A percentile compares a stretch with the other conserved stretches of the same genome.
phyloP scores from a whole-genome alignment of 768 basidiomycete species.

The Pholiota conissans region DNA sequence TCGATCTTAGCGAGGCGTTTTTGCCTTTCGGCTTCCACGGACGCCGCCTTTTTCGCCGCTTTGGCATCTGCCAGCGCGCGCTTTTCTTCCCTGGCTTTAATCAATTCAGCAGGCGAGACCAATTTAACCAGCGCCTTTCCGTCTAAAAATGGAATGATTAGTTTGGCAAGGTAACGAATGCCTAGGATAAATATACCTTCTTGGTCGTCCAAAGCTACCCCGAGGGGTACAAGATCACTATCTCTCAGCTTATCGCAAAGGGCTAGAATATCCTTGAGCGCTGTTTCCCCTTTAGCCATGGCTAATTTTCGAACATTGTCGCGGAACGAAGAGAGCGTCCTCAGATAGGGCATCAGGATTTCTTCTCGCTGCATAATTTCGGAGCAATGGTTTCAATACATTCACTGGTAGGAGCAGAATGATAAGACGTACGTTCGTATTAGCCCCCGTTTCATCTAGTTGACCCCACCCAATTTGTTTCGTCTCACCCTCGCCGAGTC shows the following conservation, averaged over 20 bases:
- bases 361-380: conserved; percentile 65
- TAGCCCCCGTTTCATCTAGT: conserved; percentile 42
- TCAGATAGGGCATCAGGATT: conserved; percentile 85
- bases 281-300: conserved; percentile 63
- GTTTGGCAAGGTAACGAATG: not conserved
- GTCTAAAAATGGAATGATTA: conserved; percentile 45
- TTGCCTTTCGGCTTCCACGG: conserved; percentile 60
- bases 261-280: conserved; percentile 78
- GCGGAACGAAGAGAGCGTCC: conserved; percentile 84
- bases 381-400: conserved; percentile 6
- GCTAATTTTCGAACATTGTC: conserved; percentile 85
- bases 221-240: conserved; percentile 86
- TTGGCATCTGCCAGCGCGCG: conserved; percentile 73
- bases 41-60: conserved; percentile 74
- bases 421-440: conserved; percentile 48
- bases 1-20: conserved; percentile 81
- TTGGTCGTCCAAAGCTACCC: conserved; percentile 95
- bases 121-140: conserved; percentile 95
- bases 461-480: conserved; percentile 87
- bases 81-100: conserved; percentile 89
- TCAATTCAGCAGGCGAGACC: conserved; percentile 77
- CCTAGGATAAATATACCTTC: conserved; percentile 64
- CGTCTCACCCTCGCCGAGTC: conserved; percentile 69
- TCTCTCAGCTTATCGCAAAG: conserved; percentile 92
- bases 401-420: conserved; percentile 2